These are phyloP conservation scores for Aspergillus coremiiformis DNA, from an alignment of 495 filamentous ascomycete genomes.

Conservation along the genomic window DNA sequence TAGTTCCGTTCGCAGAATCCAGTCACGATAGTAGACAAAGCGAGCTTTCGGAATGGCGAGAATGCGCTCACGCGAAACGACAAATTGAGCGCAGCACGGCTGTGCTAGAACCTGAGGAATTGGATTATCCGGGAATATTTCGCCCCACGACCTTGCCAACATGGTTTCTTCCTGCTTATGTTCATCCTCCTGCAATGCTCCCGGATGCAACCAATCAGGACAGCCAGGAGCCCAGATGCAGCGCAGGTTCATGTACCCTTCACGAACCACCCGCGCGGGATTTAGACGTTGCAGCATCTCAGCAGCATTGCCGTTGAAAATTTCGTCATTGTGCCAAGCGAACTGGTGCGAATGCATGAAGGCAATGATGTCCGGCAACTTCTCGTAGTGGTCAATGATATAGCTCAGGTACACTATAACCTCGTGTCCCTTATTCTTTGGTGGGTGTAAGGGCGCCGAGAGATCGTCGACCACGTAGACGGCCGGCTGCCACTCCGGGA, in stretches of 20 bases:
- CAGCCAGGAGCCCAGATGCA: slow-evolving; percentile 57
- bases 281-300: slow-evolving; percentile 48
- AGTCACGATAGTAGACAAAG: slow-evolving; percentile 59
- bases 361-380: slow-evolving; percentile 57
- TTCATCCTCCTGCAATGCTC: slow-evolving; percentile 38
- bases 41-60: slow-evolving; percentile 50
- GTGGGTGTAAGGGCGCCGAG: slow-evolving; percentile 52
- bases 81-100: slow-evolving; percentile 67
- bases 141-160: slow-evolving; percentile 47
- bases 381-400: slow-evolving; percentile 64
- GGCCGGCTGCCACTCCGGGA: slow-evolving; percentile 50
- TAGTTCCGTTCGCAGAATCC: slow-evolving; percentile 55
- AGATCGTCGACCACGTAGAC: slow-evolving; percentile 61
- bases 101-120: slow-evolving; percentile 48
- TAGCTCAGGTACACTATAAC: slow-evolving; percentile 69
- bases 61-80: slow-evolving; percentile 47
- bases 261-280: slow-evolving; percentile 44
- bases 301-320: slow-evolving; percentile 42
- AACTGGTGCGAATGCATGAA: slow-evolving; percentile 64
- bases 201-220: slow-evolving; percentile 60
- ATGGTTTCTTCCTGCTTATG: slow-evolving; percentile 56
- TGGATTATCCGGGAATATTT: slow-evolving; percentile 47
- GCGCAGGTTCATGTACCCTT: slow-evolving; percentile 61
- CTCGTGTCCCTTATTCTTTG: slow-evolving; percentile 70
- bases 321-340: slow-evolving; percentile 59